Base-by-base conservation (phyloP, 495 filamentous ascomycete species). In the Aspergillus conjunctus region DNA sequence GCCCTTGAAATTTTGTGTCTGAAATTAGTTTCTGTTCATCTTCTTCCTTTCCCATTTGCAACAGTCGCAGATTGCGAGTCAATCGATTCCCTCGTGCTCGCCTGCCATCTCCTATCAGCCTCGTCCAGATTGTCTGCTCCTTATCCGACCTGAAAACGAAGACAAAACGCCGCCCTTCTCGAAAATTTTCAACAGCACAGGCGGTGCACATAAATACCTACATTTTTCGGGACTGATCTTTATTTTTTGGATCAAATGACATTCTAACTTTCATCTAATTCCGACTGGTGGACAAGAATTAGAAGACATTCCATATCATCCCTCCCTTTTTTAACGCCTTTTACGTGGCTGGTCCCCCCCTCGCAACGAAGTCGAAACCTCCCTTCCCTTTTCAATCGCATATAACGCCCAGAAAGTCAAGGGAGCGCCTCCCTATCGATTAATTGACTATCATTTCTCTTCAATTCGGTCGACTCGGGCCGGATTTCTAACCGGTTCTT, bases 401-500 rank as follows among this genome's bases (percentile, higher is more conserved):
- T 54, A 26, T 60, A 39, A 32, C 30, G 26, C 26, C 37, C 34
- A 12, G 49, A 51, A 43, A 60, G 34, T 32, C 43, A 39, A 22
- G 14, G 44, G 12, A 49, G n/a, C 31, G 17, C 12, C 1, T n/a
- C 39, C 17, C 11, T 39, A 54, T 18, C 51, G 33, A n/a, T 30
- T 51, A 54, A 54, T 60, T 56, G 58, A 59, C n/a, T 32, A 39
- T 41, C 41, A 55, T 37, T 17, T 46, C 7, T 56, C 59, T 64
- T 55, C 61, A 70, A 72, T 75, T 77, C 72, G 73, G 72, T 78
- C 65, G 54, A 31, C 31, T 51, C 56, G 55, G 70, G 62, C 75
- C 71, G 75, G 62, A 73, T 73, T 76, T 77, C 63, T 61, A 77
- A 68, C 51, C 60, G 67, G 46, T 68, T 58, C 68, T 63, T 59